Base-by-base conservation (phyloP, 805 yeast species). In the Myxozyma melibiosi region DNA sequence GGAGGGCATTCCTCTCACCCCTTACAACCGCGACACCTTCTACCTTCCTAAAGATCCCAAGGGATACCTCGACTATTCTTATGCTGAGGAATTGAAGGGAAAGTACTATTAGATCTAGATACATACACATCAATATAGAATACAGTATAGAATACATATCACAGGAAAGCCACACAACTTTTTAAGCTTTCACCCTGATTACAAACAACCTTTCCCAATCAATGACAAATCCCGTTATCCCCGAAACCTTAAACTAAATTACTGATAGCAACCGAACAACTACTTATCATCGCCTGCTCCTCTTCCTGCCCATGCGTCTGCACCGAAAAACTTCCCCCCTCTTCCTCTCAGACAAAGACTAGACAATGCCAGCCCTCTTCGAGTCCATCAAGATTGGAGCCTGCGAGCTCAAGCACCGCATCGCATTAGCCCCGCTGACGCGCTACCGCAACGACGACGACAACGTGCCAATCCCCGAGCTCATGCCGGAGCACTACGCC, bases 351-450 rank as follows among this genome's bases (percentile, higher is more conserved):
- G n/a, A n/a, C n/a, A n/a, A n/a, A n/a, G n/a, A n/a, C n/a, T n/a
- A n/a, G n/a, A 18, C 41, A 45, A 45, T 45, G 50, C 33, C 53
- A 20, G 46, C 42, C 2, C 55, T 67, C 14, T 67, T 67, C 57
- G 42, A 43, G 14, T 70, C 71, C 22, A 44, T 66, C 51, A 60
- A 61, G 45, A 65, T 68, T 45, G 71, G 71, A 43, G 28, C 37
- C 6, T 13, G 46, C 28, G 55, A 56, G 30, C 66, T 70, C 30
- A 31, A 57, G 22, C 75, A 80, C 67, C 68, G 83, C 45, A 56
- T 80, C 13, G 82, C 70, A 1, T 67, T 71, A 49, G 78, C 84
- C 0, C 85, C 86, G 31, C 70, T 80, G 54, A 80, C 84, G 13
- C 70, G 85, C 57, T 48, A 62, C 51, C 72, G 84, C 40, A 57